A percentile compares a stretch with the other conserved stretches of the same genome.
Conservation (phyloP, 2,329 filamentous ascomycete genomes). For the Colletotrichum falcatum region DNA sequence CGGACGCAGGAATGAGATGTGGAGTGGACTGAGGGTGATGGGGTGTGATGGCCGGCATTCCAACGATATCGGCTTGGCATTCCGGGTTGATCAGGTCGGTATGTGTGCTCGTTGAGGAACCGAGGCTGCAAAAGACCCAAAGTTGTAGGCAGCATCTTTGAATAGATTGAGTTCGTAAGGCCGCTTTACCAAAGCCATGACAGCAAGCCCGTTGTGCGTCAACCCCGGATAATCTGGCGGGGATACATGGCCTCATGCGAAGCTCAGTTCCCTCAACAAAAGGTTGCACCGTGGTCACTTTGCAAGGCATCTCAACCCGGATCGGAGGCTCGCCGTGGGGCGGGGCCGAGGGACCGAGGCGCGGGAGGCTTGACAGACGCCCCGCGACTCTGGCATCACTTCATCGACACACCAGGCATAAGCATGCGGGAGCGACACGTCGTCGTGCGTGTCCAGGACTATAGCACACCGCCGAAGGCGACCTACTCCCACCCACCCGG, state of each 20-base stretch:
- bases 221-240: constrained; percentile 5
- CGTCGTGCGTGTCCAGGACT: too few relatives aligned
- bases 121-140: too few relatives aligned
- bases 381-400: constrained; percentile 7
- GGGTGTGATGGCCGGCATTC: too few relatives aligned
- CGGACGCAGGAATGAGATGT: neutral
- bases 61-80: too few relatives aligned
- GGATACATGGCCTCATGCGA: neutral
- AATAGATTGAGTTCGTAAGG: too few relatives aligned
- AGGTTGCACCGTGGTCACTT: neutral
- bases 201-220: neutral
- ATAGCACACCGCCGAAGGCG: too few relatives aligned
- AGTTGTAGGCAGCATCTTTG: neutral
- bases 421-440: neutral
- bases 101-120: neutral
- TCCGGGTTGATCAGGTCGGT: too few relatives aligned
- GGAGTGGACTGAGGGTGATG: neutral
- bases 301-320: neutral
- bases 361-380: constrained; percentile 3
- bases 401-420: constrained; percentile 9
- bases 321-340: constrained; percentile 13
- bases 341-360: constrained; percentile 8
- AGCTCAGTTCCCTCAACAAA: neutral
- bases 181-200: neutral
- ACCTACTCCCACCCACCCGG: too few relatives aligned